Evolutionary conservation across 78 protist genomes (phyloP), one percentile per base, ranked within the genome.

Genomic region (Chrysochromulina tobinii): DNA sequence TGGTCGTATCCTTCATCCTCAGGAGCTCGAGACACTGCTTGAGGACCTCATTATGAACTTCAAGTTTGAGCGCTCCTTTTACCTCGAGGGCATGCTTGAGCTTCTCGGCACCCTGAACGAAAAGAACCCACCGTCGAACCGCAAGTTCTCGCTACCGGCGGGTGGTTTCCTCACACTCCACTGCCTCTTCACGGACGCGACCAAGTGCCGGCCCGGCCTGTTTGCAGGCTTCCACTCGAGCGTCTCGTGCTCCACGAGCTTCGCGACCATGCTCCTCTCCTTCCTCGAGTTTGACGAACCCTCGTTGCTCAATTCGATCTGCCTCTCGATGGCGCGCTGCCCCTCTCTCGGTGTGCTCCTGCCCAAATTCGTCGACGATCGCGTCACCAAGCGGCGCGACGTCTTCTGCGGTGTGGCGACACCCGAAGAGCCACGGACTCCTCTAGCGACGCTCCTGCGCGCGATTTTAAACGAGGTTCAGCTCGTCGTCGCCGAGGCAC

Each of bases 351-450:
- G 51, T 9, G n/a, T 18, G 21, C 21, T 84, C 7, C 5, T 67
- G 20, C 91, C 91, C 23, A 12, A 68, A 18, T 88, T 88, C 58
- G 67, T 14, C 8, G 91, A 88, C 81, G 53, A 3, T 4, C 73
- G 91, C 27, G 23, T 50, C 20, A 50, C 18, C n/a, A 27, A 50
- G 9, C 54, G 83, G 83, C 83, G 83, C 1, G 83, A 75, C 83
- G 23, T 75, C 25, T 75, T 50, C 57, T 50, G 25, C 12, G 83
- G 83, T 18, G 58, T 75, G 12, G 58, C 83, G 12, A 38, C 57
- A n/a, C 57, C 83, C 14, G 83, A 75, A 3, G 83, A 75, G 57
- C 58, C 83, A 7, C 12, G 54, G n/a, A 17, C 91, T 18, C 91
- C 91, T 23, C 83, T 88, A 21, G 73, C 21, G 53, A 38, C 27